phyloP scores from a whole-genome alignment of 163 green algal genomes.

The Scenedesmus sp. region DNA sequence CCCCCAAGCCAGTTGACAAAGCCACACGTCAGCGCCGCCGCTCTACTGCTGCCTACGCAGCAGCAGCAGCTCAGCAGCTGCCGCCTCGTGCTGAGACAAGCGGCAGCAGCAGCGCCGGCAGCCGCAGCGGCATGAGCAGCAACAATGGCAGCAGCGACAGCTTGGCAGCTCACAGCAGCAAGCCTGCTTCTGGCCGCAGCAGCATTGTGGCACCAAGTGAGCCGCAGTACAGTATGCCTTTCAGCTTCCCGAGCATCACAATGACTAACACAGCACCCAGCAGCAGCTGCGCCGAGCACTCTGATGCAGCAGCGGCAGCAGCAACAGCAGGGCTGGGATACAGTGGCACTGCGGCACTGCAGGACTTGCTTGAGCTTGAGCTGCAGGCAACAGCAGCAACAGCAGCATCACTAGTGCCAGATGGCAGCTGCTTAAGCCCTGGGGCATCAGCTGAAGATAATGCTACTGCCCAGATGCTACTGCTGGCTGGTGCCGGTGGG shows the following conservation, averaged over 20 bases:
- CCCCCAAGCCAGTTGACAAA: no score
- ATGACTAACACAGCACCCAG: neutral
- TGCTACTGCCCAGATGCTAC: neutral
- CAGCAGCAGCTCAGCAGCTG: neutral
- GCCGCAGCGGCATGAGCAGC: neutral
- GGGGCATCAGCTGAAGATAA: neutral
- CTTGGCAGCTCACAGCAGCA: neutral
- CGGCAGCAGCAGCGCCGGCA: no score
- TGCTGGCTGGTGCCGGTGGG: neutral
- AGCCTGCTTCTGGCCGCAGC: neutral
- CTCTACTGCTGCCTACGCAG: no score
- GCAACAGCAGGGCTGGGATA: neutral
- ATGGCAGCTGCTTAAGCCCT: neutral
- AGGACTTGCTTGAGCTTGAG: constrained; percentile 8
- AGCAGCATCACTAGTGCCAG: neutral
- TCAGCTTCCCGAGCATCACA: constrained; percentile 20
- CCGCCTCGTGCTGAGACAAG: neutral
- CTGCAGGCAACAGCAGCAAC: neutral
- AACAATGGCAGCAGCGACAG: neutral
- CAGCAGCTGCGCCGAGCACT: neutral
- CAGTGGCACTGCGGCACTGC: neutral
- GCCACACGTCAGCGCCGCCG: no score
- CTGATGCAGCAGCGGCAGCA: constrained; percentile 5
- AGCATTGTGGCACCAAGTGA: constrained; percentile 11
- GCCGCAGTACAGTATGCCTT: constrained; percentile 4